phyloP scores from a whole-genome alignment of 179 eudicot species.

The Spinacia oleracea region DNA sequence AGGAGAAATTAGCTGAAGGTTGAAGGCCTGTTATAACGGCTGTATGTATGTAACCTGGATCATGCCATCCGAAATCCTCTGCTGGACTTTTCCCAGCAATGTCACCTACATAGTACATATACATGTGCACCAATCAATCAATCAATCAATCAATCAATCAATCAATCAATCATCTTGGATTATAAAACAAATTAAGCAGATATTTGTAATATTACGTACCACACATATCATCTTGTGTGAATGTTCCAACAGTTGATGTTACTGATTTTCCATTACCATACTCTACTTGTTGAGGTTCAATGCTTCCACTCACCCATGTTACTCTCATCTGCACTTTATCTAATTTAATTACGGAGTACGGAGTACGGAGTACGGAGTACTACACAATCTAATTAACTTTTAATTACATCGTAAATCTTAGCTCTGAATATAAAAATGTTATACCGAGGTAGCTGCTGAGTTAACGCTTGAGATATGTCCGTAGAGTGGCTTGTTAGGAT shows the following conservation, averaged over 20 bases:
- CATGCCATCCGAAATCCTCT: conserved; percentile 89
- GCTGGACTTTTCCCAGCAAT: conserved; percentile 55
- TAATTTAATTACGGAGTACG: too few species aligned
- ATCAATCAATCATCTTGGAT: too few species aligned
- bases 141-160: too few species aligned
- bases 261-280: conserved; percentile 56
- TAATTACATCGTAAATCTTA: too few species aligned
- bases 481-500: conserved; percentile 60
- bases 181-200: background rate
- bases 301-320: conserved; percentile 85
- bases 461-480: conserved; percentile 72
- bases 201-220: conserved; percentile 38
- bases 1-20: conserved; percentile 50
- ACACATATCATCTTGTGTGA: conserved; percentile 69
- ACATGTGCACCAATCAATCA: too few species aligned
- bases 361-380: too few species aligned
- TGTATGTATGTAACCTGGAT: conserved; percentile 81
- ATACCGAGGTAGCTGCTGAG: conserved; percentile 63
- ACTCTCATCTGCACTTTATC: conserved; percentile 60
- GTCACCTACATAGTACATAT: conserved; percentile 23
- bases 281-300: conserved; percentile 54
- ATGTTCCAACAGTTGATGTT: conserved; percentile 55
- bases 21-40: conserved; percentile 62
- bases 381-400: too few species aligned
- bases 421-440: too few species aligned